Conservation (phyloP, 768 basidiomycete genomes). For the Tricholoma matsutake region DNA sequence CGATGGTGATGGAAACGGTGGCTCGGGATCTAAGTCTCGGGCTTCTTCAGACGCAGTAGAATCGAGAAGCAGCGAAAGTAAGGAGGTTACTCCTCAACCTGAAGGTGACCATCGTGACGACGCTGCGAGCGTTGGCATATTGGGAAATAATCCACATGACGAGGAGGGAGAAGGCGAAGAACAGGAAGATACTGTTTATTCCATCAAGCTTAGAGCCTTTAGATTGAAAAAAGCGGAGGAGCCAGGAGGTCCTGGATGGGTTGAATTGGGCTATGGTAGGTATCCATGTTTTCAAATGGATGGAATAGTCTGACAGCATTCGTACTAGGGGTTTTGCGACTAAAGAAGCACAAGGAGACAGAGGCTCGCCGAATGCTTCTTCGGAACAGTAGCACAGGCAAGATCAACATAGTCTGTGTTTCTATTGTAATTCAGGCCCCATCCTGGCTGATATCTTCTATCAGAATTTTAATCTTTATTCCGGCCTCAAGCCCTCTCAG, state of each 20-base stretch:
- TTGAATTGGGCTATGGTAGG: constrained; percentile 66
- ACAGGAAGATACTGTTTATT: constrained; percentile 65
- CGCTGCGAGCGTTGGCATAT: constrained; percentile 20
- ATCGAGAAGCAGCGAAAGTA: constrained; percentile 7
- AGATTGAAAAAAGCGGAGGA: constrained; percentile 51
- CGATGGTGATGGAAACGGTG: constrained; percentile 3
- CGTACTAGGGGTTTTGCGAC: constrained; percentile 54
- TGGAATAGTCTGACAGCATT: neutral
- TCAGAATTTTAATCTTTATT: constrained; percentile 74
- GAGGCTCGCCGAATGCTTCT: constrained; percentile 58
- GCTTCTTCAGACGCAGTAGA: neutral
- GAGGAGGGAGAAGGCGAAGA: constrained; percentile 81
- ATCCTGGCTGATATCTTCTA: constrained; percentile 5
- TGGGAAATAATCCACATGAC: constrained; percentile 46
- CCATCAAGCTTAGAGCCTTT: constrained; percentile 59
- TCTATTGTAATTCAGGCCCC: neutral
- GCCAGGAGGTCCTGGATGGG: constrained; percentile 48
- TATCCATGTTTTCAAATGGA: constrained; percentile 6
- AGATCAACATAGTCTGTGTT: constrained; percentile 62
- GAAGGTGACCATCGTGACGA: constrained; percentile 13
- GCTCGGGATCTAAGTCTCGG: constrained; percentile 1
- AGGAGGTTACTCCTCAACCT: constrained; percentile 2
- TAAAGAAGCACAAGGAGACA: constrained; percentile 73
- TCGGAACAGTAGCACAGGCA: constrained; percentile 72
- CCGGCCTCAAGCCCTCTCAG: constrained; percentile 51